These are phyloP conservation scores for Thermomyces lanuginosus DNA, from an alignment of 2,329 filamentous ascomycete species.

Conservation along the genomic window DNA sequence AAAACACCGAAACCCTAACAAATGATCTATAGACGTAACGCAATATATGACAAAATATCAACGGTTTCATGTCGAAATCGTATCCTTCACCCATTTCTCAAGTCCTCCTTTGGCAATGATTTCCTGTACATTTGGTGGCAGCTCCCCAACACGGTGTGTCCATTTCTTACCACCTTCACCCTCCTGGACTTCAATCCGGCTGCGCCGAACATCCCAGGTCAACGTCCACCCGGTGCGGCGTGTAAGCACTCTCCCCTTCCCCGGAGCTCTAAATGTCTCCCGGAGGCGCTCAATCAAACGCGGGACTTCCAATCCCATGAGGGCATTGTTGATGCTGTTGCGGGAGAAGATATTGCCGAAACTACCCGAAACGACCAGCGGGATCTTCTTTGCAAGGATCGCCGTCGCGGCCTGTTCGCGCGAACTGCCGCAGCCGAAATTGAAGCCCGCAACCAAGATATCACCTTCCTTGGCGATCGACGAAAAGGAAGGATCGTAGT, in stretches of 20 bases:
- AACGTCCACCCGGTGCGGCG: conserved; percentile 70
- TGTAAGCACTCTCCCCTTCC: conserved; percentile 42
- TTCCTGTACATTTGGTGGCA: conserved; percentile 74
- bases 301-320: conserved; percentile 26
- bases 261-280: conserved; percentile 11
- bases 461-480: conserved; percentile 50
- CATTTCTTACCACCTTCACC: conserved; percentile 50
- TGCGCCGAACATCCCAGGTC: conserved; percentile 61
- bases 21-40: background rate
- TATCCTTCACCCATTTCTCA: conserved; percentile 65
- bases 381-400: conserved; percentile 64
- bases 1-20: conserved; percentile 1
- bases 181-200: conserved; percentile 55
- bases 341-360: conserved; percentile 72
- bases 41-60: background rate
- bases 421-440: conserved; percentile 71
- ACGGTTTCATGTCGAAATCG: conserved; percentile 32
- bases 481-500: conserved; percentile 66
- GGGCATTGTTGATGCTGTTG: conserved; percentile 24
- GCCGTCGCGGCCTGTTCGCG: conserved; percentile 81
- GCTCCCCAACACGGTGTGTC: conserved; percentile 66
- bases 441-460: conserved; percentile 64
- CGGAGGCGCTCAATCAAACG: conserved; percentile 21
- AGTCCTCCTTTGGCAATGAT: conserved; percentile 64
- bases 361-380: conserved; percentile 62